Conservation (phyloP, 1,284 basidiomycete genomes). For the Coniferiporia weirii region DNA sequence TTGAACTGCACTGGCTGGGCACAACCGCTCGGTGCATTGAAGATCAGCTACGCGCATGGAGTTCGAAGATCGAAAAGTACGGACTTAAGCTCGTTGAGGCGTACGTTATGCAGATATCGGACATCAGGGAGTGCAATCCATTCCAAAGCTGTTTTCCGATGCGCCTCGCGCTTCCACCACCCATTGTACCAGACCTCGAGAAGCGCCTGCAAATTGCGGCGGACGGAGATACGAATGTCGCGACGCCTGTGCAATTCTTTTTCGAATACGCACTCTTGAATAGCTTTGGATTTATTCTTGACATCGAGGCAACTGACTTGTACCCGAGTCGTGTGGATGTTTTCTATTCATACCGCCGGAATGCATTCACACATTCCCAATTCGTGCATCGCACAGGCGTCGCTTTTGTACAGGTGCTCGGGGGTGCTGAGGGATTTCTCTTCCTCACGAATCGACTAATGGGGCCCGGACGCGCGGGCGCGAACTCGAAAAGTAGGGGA, state of each 20-base stretch:
- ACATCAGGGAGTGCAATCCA: conserved; percentile 75
- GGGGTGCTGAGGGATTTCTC: conserved; percentile 71
- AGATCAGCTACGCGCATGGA: conserved; percentile 83
- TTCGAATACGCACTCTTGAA: conserved; percentile 80
- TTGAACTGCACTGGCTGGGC: conserved; percentile 97
- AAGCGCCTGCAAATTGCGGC: conserved; percentile 46
- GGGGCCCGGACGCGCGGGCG: conserved; percentile 57
- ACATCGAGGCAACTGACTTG: conserved; percentile 74
- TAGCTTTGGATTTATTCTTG: conserved; percentile 79
- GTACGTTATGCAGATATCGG: conserved; percentile 82
- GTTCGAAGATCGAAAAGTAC: conserved; percentile 81
- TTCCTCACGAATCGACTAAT: conserved; percentile 85
- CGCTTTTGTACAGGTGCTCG: conserved; percentile 84
- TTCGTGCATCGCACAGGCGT: conserved; percentile 86
- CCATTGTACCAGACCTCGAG: conserved; percentile 64
- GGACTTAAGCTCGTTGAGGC: conserved; percentile 92
- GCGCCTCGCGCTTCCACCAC: conserved; percentile 67
- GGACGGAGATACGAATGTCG: not conserved
- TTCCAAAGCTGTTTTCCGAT: conserved; percentile 88
- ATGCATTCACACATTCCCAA: conserved; percentile 76
- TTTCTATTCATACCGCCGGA: conserved; percentile 83
- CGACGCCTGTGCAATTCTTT: conserved; percentile 56
- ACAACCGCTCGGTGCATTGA: conserved; percentile 96
- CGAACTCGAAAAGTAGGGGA: conserved; percentile 46
- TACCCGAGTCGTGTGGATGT: conserved; percentile 80